phyloP scores from a whole-genome alignment of 2,329 filamentous ascomycete species.

The Polychaeton citri region DNA sequence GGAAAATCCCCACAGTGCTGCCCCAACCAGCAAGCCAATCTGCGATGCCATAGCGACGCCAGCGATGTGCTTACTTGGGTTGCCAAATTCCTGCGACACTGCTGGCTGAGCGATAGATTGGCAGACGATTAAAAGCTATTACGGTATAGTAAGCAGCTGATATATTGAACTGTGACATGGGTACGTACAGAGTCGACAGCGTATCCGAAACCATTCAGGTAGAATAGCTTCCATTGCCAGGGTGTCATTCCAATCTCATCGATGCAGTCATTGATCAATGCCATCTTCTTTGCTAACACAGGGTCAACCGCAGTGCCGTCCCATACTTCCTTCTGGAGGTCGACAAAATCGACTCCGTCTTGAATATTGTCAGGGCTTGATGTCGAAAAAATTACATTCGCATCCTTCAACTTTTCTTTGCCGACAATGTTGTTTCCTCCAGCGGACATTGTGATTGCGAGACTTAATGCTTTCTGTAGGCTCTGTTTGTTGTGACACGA shows the following conservation, averaged over 20 bases:
- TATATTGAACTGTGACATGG: constrained; percentile 4
- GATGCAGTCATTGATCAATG: constrained; percentile 22
- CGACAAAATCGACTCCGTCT: neutral
- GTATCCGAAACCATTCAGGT: constrained; percentile 48
- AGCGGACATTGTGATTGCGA: too few relatives aligned
- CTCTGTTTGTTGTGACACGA: too few relatives aligned
- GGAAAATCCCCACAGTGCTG: constrained; percentile 14
- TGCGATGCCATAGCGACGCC: constrained; percentile 29
- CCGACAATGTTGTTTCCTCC: neutral
- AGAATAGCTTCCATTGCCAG: constrained; percentile 48
- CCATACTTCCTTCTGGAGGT: constrained; percentile 3
- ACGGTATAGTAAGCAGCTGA: neutral
- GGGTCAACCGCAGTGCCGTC: constrained; percentile 20
- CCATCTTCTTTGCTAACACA: constrained; percentile 28
- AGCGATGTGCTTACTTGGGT: constrained; percentile 9
- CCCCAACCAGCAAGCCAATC: constrained; percentile 29
- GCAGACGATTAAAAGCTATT: constrained; percentile 22
- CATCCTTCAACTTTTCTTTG: neutral
- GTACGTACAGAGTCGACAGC: constrained; percentile 12
- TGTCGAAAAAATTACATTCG: neutral
- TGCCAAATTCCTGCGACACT: constrained; percentile 14
- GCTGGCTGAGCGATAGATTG: constrained; percentile 22
- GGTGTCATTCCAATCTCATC: constrained; percentile 49
- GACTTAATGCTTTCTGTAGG: too few relatives aligned
- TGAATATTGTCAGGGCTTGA: neutral